Conservation (phyloP, 2,329 filamentous ascomycete genomes). For the Neocatenulostroma microsporum region DNA sequence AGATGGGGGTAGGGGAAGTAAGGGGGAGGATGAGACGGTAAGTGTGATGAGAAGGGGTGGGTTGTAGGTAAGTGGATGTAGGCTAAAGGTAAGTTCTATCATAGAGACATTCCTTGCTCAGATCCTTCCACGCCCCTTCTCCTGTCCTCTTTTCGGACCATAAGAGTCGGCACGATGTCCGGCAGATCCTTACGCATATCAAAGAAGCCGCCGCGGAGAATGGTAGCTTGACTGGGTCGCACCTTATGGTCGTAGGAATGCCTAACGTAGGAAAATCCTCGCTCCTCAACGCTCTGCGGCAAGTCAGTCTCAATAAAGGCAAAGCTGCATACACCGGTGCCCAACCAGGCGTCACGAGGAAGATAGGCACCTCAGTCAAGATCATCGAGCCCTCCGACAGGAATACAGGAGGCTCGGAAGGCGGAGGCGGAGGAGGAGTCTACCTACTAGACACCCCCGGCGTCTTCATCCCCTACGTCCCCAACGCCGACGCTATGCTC, state of each 20-base stretch:
- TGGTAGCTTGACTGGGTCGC: conserved; percentile 65
- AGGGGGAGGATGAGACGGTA: conserved; percentile 24
- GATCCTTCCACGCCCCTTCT: conserved; percentile 47
- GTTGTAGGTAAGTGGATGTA: background rate
- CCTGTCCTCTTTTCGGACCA: conserved; percentile 48
- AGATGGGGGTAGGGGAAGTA: conserved; percentile 33
- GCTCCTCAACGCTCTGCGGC: conserved; percentile 78
- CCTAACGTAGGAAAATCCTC: conserved; percentile 96
- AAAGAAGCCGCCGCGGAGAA: conserved; percentile 43
- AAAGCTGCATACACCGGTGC: conserved; percentile 78
- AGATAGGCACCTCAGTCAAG: conserved; percentile 69
- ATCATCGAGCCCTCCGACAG: conserved; percentile 61
- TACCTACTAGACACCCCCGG: conserved; percentile 90
- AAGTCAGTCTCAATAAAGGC: conserved; percentile 54
- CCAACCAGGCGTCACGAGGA: conserved; percentile 83
- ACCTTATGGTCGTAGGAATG: conserved; percentile 89
- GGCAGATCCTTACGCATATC: conserved; percentile 44
- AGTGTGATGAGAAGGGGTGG: background rate
- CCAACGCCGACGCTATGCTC: conserved; percentile 79
- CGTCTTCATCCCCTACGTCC: conserved; percentile 88
- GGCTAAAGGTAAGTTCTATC: conserved; percentile 4
- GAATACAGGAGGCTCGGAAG: no score
- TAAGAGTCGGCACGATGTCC: conserved; percentile 37
- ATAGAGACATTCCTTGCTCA: conserved; percentile 41
- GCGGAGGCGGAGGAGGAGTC: conserved; percentile 55